These are phyloP conservation scores for Papiliotrema laurentii DNA, from an alignment of 1,284 basidiomycete species.

Conservation along the genomic window DNA sequence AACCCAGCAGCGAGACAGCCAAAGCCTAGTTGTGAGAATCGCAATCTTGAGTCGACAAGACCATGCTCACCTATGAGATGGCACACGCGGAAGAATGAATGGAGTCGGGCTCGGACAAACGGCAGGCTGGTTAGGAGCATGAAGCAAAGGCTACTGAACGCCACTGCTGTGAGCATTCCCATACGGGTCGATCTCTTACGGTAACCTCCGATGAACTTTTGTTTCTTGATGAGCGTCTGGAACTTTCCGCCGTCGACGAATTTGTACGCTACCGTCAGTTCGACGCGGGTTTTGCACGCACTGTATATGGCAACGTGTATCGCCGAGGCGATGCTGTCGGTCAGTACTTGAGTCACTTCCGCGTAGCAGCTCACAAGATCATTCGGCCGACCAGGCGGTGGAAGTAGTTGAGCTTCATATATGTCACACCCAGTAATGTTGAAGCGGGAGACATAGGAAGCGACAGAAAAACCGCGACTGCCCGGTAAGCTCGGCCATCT, in stretches of 20 bases:
- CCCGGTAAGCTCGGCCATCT: neutral
- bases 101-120: neutral
- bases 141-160: neutral
- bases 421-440: neutral
- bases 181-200: neutral
- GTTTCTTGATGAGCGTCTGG: neutral
- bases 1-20: neutral
- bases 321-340: neutral
- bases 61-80: neutral
- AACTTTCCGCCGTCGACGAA: neutral
- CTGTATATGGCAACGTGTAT: neutral
- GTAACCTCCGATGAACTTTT: conserved; percentile 1
- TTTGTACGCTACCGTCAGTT: neutral
- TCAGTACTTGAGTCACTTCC: neutral
- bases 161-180: neutral
- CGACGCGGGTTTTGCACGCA: neutral
- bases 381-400: conserved; percentile 1
- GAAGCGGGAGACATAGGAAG: neutral
- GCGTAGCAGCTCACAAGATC: neutral
- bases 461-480: neutral
- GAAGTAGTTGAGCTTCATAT: neutral
- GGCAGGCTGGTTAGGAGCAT: conserved; percentile 1
- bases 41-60: neutral
- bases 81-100: neutral
- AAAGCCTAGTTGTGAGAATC: neutral